Evolutionary conservation across 306 rosid genomes (phyloP), one percentile per base, ranked within the genome.

Genomic region (Biancaea sappan): DNA sequence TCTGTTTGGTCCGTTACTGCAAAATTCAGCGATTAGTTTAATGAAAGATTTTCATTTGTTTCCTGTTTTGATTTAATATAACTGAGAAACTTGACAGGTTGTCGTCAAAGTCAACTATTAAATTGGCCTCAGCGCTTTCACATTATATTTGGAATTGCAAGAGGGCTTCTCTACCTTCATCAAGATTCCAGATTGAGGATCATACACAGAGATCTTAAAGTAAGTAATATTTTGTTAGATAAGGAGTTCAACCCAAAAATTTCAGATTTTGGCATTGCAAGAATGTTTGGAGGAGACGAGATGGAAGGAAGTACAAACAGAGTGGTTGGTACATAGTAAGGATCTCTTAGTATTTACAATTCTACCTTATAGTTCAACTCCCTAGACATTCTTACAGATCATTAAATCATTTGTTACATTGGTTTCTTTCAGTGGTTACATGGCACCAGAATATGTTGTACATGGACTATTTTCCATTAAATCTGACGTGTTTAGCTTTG

Each of bases 131-230:
- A 21, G 9, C 79, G 81, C 41, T 57, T 56, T 11, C 41, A 61
- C 22, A 77, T 82, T 19, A 73, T 82, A 19, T 11, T 6, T 44
- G 86, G 86, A 51, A 78, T 82, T 35, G 74, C 68, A 25, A 71
- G 80, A 0, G 82, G 82, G 0, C 69, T 82, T 43, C 59, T 82
- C 3, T 82, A 82, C 69, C 77, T 82, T 51, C 86, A 82, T 38
- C 82, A 77, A 43, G 82, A 82, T 69, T 82, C 82, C 0, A 63
- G 86, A 68, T 54, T 72, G 28, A 62, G 77, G 46, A 78, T 78
- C 13, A 82, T 77, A 19, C 80, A 82, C 8, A 73, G 80, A 67
- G 82, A 82, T 52, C 72, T 82, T 8, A 82, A 82, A 69, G 65
- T 71, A 22, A 78, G 86, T 31, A 82, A 82, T 40, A 10, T 82